A percentile compares a stretch with the other conserved stretches of the same genome.
Evolutionary conservation across 2,329 filamentous ascomycete species (phyloP).

Genomic region (Pestalotiopsis sp.): DNA sequence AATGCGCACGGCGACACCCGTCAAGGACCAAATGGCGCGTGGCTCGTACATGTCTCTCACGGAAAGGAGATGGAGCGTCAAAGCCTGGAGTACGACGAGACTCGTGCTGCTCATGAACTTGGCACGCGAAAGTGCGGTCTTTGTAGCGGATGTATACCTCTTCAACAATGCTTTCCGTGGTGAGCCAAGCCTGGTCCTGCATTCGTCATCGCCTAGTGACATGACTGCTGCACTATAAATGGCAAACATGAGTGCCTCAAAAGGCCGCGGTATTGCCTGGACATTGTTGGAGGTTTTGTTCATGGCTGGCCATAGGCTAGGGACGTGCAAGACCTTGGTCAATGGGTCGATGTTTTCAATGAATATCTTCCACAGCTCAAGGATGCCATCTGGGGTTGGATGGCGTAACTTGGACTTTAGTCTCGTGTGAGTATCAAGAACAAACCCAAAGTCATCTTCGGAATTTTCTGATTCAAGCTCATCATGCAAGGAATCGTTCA

Average conservation of each 20-base stretch:
- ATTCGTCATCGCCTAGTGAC: conserved; percentile 43
- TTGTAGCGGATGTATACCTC: conserved; percentile 40
- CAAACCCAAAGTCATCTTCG: conserved; percentile 25
- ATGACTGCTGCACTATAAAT: conserved; percentile 40
- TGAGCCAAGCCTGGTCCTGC: conserved; percentile 34
- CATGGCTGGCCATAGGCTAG: conserved; percentile 1
- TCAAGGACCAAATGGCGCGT: conserved; percentile 50
- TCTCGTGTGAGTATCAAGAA: conserved; percentile 18
- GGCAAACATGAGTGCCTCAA: conserved; percentile 33
- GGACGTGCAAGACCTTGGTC: conserved; percentile 1
- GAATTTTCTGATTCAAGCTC: conserved; percentile 17
- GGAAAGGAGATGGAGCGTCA: conserved; percentile 45
- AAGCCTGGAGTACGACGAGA: conserved; percentile 53
- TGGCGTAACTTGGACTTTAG: conserved; percentile 7
- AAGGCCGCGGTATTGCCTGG: not conserved
- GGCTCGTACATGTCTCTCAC: conserved; percentile 41
- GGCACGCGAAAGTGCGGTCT: conserved; percentile 49
- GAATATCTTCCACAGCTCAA: conserved; percentile 9
- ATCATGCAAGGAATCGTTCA: conserved; percentile 21
- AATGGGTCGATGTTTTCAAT: conserved; percentile 7
- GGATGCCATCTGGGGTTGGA: conserved; percentile 8
- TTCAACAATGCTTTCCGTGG: conserved; percentile 33
- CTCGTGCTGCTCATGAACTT: conserved; percentile 51
- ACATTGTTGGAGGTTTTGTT: not conserved
- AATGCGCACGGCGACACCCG: conserved; percentile 51